Percentiles rank a stretch among this genome's conserved stretches.
Conservation (phyloP, 805 yeast species). For the Candida arabinofermentans region DNA sequence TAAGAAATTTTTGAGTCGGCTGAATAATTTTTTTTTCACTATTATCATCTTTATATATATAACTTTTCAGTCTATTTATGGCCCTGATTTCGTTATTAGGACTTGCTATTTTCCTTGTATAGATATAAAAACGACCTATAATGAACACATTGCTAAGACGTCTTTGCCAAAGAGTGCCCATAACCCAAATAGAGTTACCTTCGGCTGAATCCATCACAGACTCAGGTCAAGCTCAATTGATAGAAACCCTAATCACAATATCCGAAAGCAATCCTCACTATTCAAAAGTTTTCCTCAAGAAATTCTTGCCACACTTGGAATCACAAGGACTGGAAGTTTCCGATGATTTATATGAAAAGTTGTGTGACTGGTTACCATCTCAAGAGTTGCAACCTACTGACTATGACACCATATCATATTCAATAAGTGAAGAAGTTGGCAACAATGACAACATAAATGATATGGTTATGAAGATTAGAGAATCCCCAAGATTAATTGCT, state of each 20-base stretch:
- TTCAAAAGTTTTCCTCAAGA: constrained; percentile 41
- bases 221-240: constrained; percentile 21
- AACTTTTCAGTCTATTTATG: too few relatives aligned
- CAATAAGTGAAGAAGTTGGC: constrained; percentile 23
- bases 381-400: constrained; percentile 34
- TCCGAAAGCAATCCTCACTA: constrained; percentile 46
- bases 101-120: too few relatives aligned
- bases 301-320: constrained; percentile 36
- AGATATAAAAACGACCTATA: too few relatives aligned
- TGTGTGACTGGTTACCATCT: constrained; percentile 34
- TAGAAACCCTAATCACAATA: constrained; percentile 20
- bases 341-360: constrained; percentile 41
- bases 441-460: constrained; percentile 2
- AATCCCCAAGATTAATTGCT: constrained; percentile 60
- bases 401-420: constrained; percentile 36
- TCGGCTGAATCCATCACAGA: neutral
- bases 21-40: too few relatives aligned
- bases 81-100: too few relatives aligned
- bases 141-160: constrained; percentile 23
- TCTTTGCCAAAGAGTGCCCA: constrained; percentile 30
- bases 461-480: constrained; percentile 38
- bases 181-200: constrained; percentile 10
- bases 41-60: too few relatives aligned
- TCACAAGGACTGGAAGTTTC: constrained; percentile 22
- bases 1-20: too few relatives aligned